These are phyloP conservation scores for Rhizopogon vinicolor DNA, from an alignment of 768 basidiomycete species.

Conservation along the genomic window DNA sequence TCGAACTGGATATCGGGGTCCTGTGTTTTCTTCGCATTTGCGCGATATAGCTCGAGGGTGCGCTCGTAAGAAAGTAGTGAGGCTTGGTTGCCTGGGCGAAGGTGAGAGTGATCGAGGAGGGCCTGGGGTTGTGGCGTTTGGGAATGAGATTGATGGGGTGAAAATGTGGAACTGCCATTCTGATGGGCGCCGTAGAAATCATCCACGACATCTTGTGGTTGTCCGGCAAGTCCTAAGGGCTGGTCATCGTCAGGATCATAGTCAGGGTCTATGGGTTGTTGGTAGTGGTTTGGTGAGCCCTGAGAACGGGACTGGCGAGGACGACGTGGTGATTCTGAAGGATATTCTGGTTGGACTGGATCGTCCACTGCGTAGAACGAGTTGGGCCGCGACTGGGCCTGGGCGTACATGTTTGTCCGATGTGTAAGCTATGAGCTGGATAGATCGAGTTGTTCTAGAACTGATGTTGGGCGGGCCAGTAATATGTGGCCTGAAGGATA, in stretches of 20 bases:
- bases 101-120: slow-evolving; percentile 87
- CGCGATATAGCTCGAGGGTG: slow-evolving; percentile 94
- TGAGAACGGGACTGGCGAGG: slow-evolving; percentile 16
- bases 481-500: background rate
- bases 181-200: slow-evolving; percentile 31
- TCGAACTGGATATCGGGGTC: slow-evolving; percentile 98
- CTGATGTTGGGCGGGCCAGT: background rate
- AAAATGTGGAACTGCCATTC: slow-evolving; percentile 15
- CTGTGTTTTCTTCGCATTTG: slow-evolving; percentile 98
- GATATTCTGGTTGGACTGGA: slow-evolving; percentile 5
- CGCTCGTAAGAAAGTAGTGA: slow-evolving; percentile 92
- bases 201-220: slow-evolving; percentile 34
- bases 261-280: slow-evolving; percentile 25
- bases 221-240: slow-evolving; percentile 24
- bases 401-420: slow-evolving; percentile 21
- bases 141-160: slow-evolving; percentile 54
- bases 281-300: slow-evolving; percentile 14
- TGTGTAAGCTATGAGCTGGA: background rate
- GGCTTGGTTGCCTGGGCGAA: slow-evolving; percentile 89
- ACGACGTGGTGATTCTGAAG: slow-evolving; percentile 6
- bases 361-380: slow-evolving; percentile 29
- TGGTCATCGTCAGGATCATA: slow-evolving; percentile 40
- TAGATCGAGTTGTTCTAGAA: background rate
- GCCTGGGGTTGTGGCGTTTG: slow-evolving; percentile 49
- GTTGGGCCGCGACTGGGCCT: slow-evolving; percentile 30